Evolutionary conservation across 2,329 filamentous ascomycete species (phyloP), one percentile per base, ranked within the genome.

Genomic region (Mariannaea elegans): DNA sequence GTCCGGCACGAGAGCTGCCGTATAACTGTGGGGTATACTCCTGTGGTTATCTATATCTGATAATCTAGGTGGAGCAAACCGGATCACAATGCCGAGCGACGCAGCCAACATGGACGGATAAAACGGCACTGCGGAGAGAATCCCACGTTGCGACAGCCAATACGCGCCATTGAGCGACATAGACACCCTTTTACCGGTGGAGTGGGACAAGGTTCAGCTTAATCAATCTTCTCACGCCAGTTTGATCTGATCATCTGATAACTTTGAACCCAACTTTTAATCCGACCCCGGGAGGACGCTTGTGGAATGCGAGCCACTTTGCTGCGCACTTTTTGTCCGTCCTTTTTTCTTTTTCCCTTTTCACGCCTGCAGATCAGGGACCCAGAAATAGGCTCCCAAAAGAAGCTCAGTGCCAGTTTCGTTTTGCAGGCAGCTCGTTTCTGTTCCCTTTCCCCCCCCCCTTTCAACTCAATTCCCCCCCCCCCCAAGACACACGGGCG

Each of bases 201-300:
- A 13, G 21, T 29, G 18, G 16, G 23, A 14, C 6, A 27, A n/a
- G 21, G 34, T 29, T 29, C 8, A 10, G 4, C 14, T 24, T 13
- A n/a, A 19, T 7, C 23, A 38, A 27, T 18, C 24, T 10, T 5
- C 52, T 34, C n/a, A 21, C 38, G n/a, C 32, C 8, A 9, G 16
- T 19, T 19, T 19, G 16, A 39, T 39, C 36, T 42, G 51, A 60
- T 60, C 51, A 56, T 60, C 57, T 60, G 57, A 60, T 60, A 60
- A 60, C 52, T 41, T 47, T 46, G 38, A 27, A 5, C 6, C 24
- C 24, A 27, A 27, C 24, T 27, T 27, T 27, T 5, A 27, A 6
- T 27, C 9, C n/a, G n/a, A n/a, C n/a, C n/a, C n/a, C n/a, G n/a
- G n/a, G n/a, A n/a, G n/a, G n/a, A n/a, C n/a, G n/a, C n/a, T n/a